Evolutionary conservation across 78 protist genomes (phyloP), one percentile per base, ranked within the genome.

Genomic region (Dictyostelium discoideum): DNA sequence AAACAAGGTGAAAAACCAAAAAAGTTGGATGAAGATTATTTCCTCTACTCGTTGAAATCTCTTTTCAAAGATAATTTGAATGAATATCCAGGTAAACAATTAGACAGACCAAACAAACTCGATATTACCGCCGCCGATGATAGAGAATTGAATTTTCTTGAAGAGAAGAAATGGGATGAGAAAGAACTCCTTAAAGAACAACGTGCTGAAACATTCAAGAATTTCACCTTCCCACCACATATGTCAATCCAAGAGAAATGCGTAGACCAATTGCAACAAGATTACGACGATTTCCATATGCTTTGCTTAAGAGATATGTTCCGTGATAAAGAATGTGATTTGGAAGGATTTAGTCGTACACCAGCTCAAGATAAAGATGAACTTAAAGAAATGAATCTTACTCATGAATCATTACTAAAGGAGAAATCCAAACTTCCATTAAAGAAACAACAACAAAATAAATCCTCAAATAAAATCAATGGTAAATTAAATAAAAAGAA

Each of bases 91-190:
- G 48, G 42, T 10, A 63, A 82, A 44, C 83, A 72, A 50, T 60
- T 90, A 1, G 89, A 82, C 2, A 72, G 95, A 67, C 95, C 95
- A 40, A 90, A 90, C 11, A 63, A 85, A 72, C 74, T 18, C 14
- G 95, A 90, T 39, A 11, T 90, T 6, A 44, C 90, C 1, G 13
- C 42, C 0, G 29, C 40, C 4, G 90, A 85, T 39, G 90, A 85
- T n/a, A 32, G n/a, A 37, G 57, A 39, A 44, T 69, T 85, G 24
- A 60, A 63, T 39, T n/a, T 20, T 0, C 18, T 44, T 0, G 87
- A 84, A 63, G 20, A 26, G n/a, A 60, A 63, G 63, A 37, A 37
- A 37, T 29, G 63, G 42, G 18, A 37, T 22, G 87, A 54, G 4
- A 32, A 46, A 5, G 54, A 39, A 2, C 77, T 84, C 14, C 29